A percentile compares a stretch with the other conserved stretches of the same genome.
Evolutionary conservation across 768 basidiomycete genomes (phyloP).

Genomic region (Sporobolomyces phaffii): DNA sequence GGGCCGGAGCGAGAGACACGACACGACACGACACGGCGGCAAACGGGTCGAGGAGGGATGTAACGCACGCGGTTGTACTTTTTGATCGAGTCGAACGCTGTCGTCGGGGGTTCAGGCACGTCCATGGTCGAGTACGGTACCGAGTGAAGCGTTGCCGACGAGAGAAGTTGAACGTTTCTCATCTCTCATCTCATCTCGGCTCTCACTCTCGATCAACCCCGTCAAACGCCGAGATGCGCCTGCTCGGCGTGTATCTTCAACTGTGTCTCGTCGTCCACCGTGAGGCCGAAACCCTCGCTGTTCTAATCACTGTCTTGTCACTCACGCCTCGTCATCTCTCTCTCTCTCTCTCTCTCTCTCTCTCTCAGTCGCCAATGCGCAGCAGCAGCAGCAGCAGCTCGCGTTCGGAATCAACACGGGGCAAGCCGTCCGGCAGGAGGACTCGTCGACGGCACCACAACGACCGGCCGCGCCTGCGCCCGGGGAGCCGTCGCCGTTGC

Average conservation of each 20-base stretch:
- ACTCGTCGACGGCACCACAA: no score
- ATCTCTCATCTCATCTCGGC: no score
- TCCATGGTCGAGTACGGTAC: slow-evolving; percentile 16
- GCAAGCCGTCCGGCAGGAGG: neutral
- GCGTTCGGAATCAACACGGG: slow-evolving; percentile 12
- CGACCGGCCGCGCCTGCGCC: no score
- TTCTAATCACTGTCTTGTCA: neutral
- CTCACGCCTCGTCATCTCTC: neutral
- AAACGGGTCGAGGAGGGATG: neutral
- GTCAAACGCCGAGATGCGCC: neutral
- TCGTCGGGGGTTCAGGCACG: slow-evolving; percentile 7
- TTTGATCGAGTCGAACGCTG: slow-evolving; percentile 22
- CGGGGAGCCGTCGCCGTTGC: no score
- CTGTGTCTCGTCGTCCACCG: neutral
- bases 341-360: neutral
- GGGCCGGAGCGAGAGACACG: neutral
- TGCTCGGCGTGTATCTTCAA: neutral
- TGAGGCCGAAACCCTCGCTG: neutral
- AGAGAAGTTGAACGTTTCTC: no score
- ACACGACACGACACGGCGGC: neutral
- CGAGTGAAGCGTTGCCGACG: no score
- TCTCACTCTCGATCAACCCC: neutral
- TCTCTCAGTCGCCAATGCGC: slow-evolving; percentile 1
- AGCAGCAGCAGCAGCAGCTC: slow-evolving; percentile 26
- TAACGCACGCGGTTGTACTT: slow-evolving; percentile 26